Conservation (phyloP, 148 eudicot species). For the Vaccinium corymbosum region DNA sequence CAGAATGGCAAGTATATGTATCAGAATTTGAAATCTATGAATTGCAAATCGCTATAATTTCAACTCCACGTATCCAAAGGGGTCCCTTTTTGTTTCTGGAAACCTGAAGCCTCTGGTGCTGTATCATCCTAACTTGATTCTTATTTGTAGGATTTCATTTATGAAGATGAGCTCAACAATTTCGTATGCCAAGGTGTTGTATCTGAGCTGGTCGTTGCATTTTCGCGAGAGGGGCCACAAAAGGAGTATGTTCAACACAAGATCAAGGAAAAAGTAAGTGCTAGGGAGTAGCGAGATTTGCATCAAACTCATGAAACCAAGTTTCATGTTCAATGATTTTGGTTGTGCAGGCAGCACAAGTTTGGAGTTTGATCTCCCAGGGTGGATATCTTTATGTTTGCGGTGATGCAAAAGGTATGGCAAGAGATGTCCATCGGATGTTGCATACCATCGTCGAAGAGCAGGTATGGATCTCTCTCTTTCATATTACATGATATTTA, state of each 20-base stretch:
- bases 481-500: background rate
- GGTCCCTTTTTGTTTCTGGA: background rate
- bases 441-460: slow-evolving; percentile 74
- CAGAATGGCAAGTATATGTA: slow-evolving; percentile 45
- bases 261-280: slow-evolving; percentile 67
- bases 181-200: slow-evolving; percentile 67
- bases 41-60: background rate
- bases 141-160: slow-evolving; percentile 67
- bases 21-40: background rate
- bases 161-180: slow-evolving; percentile 68
- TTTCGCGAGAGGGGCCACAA: slow-evolving; percentile 76
- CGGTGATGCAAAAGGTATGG: slow-evolving; percentile 97
- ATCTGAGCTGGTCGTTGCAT: slow-evolving; percentile 74
- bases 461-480: slow-evolving; percentile 45
- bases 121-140: slow-evolving; percentile 11
- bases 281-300: background rate
- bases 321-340: background rate
- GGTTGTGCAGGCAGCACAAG: slow-evolving; percentile 48
- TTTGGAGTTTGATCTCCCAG: slow-evolving; percentile 67
- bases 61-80: background rate
- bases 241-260: slow-evolving; percentile 93
- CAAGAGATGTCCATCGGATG: slow-evolving; percentile 79
- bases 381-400: slow-evolving; percentile 80
- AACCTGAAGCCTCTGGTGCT: background rate
- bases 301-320: slow-evolving; percentile 2